These are phyloP conservation scores for Boletus edulis DNA, from an alignment of 768 basidiomycete genomes.

Conservation along the genomic window DNA sequence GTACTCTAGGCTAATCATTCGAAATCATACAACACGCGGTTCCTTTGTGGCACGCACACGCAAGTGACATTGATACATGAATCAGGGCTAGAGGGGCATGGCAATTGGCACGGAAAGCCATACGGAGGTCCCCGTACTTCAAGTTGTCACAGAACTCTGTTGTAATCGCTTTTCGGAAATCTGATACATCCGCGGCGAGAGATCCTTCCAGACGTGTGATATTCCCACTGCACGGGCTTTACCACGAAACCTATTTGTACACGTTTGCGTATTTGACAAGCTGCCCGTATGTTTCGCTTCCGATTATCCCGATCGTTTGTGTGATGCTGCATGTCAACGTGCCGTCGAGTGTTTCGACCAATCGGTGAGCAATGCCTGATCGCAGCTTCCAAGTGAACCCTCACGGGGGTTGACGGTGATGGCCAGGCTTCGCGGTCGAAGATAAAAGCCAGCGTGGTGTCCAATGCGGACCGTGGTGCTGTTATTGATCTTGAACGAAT, in stretches of 20 bases:
- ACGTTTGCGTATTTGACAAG: not conserved
- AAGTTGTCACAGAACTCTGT: not conserved
- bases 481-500: not conserved
- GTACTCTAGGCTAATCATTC: slow-evolving; percentile 8
- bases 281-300: not conserved
- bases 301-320: not conserved
- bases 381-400: not conserved
- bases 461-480: not conserved
- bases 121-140: not conserved
- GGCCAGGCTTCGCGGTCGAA: no score
- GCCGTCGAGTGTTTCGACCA: not conserved
- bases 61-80: not conserved
- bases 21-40: not conserved
- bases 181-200: slow-evolving; percentile 7
- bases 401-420: no score
- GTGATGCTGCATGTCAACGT: not conserved
- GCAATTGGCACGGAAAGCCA: not conserved
- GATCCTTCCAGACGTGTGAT: not conserved
- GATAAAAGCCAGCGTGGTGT: not conserved
- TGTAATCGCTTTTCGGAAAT: not conserved
- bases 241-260: slow-evolving; percentile 1
- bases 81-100: slow-evolving; percentile 1
- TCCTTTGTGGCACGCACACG: not conserved
- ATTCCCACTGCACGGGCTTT: not conserved
- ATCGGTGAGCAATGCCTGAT: not conserved